Evolutionary conservation across 345 rosid species (phyloP).

Genomic region (Murraya koenigii): DNA sequence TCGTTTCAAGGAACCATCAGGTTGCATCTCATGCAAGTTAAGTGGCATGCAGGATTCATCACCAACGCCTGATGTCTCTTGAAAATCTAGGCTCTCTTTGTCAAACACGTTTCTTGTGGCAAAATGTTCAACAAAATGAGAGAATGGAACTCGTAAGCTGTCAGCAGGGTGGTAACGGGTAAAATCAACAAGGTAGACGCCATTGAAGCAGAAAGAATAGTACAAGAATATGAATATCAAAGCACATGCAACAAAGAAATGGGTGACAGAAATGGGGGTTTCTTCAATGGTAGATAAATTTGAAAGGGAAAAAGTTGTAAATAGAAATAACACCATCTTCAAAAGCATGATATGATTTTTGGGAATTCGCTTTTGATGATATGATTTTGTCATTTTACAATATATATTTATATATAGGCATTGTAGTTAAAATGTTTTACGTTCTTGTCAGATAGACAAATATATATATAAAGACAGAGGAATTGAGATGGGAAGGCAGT

Average conservation of each 20-base stretch:
- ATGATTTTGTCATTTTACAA: neutral
- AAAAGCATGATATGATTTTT: slow-evolving; percentile 1
- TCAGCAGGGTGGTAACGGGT: slow-evolving; percentile 49
- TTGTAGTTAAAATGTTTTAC: neutral
- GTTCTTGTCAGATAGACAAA: neutral
- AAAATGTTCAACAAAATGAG: slow-evolving; percentile 42
- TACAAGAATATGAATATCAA: slow-evolving; percentile 18
- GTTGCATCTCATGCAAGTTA: slow-evolving; percentile 44
- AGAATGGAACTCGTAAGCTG: slow-evolving; percentile 32
- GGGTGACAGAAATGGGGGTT: slow-evolving; percentile 5
- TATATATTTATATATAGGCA: neutral
- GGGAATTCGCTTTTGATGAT: neutral
- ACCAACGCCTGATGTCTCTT: slow-evolving; percentile 55
- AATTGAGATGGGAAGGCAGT: no score
- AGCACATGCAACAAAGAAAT: slow-evolving; percentile 19
- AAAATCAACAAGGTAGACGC: slow-evolving; percentile 56
- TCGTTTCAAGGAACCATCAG: slow-evolving; percentile 19
- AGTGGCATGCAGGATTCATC: slow-evolving; percentile 46
- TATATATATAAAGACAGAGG: no score
- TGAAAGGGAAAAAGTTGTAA: slow-evolving; percentile 21
- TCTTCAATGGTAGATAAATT: slow-evolving; percentile 14
- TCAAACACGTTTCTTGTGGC: slow-evolving; percentile 17
- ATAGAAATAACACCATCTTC: slow-evolving; percentile 10
- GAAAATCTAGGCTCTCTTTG: slow-evolving; percentile 42
- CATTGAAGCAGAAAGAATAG: slow-evolving; percentile 24